Percentiles rank a stretch among this genome's conserved stretches.
phyloP scores from a whole-genome alignment of 345 rosid species.

The Pelargonium nanum region DNA sequence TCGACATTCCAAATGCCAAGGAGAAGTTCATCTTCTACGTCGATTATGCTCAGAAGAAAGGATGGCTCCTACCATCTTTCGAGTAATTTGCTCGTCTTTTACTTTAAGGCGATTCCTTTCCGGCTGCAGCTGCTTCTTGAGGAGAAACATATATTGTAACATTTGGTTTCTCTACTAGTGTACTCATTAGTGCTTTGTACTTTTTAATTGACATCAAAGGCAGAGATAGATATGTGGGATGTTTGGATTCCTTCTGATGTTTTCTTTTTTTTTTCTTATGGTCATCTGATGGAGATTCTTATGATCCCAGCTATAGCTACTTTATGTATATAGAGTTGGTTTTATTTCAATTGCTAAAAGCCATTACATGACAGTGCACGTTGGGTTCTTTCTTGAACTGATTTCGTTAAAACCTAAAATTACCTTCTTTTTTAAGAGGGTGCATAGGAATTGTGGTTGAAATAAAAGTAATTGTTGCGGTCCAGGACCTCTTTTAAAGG shows the following conservation, averaged over 20 bases:
- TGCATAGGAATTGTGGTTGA: too few relatives aligned
- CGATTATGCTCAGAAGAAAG: constrained; percentile 60
- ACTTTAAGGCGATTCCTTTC: too few relatives aligned
- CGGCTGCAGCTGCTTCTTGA: constrained; percentile 12
- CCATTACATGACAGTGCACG: not conserved
- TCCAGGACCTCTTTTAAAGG: too few relatives aligned
- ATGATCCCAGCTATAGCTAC: constrained; percentile 38
- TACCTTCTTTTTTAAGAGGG: too few relatives aligned
- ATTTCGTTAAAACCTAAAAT: too few relatives aligned
- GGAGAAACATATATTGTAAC: too few relatives aligned
- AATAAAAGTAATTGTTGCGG: too few relatives aligned
- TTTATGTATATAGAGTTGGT: constrained; percentile 34
- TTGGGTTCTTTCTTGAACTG: too few relatives aligned
- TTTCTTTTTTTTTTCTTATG: constrained; percentile 7
- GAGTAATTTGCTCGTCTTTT: too few relatives aligned
- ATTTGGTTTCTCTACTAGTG: constrained; percentile 8
- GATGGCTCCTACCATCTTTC: constrained; percentile 64
- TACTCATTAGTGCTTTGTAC: constrained; percentile 16
- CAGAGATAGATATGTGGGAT: constrained; percentile 31
- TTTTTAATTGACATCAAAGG: constrained; percentile 5
- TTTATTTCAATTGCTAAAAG: constrained; percentile 13
- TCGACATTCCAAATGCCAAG: constrained; percentile 85
- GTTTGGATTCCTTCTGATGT: constrained; percentile 29
- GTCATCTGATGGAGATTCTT: constrained; percentile 22
- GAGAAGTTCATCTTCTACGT: constrained; percentile 64